Evolutionary conservation across 169 alveolate genomes (phyloP).

Genomic region (Amoebophrya sp.): DNA sequence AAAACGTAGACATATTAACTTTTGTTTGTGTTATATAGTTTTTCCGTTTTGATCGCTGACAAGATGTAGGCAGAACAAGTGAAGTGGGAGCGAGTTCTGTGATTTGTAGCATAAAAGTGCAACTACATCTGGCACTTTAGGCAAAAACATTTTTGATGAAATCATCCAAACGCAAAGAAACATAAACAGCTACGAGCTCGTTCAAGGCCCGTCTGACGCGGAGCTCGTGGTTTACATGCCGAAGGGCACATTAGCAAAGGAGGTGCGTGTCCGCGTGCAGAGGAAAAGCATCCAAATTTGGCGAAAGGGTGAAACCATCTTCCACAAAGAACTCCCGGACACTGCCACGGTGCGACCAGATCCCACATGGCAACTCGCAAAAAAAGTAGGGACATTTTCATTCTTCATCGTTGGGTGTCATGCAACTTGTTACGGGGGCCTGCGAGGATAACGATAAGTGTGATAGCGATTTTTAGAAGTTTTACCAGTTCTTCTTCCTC

Average conservation of each 20-base stretch:
- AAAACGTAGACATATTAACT: not conserved
- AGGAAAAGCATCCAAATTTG: not conserved
- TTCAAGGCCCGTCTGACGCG: not conserved
- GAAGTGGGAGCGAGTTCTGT: too few species aligned
- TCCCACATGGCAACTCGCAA: not conserved
- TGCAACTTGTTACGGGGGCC: too few species aligned
- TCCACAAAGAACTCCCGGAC: not conserved
- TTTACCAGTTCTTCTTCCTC: too few species aligned
- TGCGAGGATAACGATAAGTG: too few species aligned
- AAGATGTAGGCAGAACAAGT: too few species aligned
- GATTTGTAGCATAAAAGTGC: too few species aligned
- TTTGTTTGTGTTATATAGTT: too few species aligned
- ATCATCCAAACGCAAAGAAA: too few species aligned
- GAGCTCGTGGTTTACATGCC: not conserved
- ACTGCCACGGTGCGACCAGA: not conserved
- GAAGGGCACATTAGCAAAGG: not conserved
- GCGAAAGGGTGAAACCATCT: not conserved
- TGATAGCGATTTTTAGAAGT: too few species aligned
- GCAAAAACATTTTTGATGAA: too few species aligned
- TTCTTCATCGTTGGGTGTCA: not conserved
- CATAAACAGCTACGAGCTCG: not conserved
- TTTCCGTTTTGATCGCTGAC: too few species aligned
- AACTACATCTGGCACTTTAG: too few species aligned
- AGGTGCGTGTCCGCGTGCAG: not conserved
- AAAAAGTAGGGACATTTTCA: not conserved